Percentiles rank a stretch among this genome's conserved stretches.
phyloP scores from a whole-genome alignment of 495 filamentous ascomycete species.

The Neurospora pannonica region DNA sequence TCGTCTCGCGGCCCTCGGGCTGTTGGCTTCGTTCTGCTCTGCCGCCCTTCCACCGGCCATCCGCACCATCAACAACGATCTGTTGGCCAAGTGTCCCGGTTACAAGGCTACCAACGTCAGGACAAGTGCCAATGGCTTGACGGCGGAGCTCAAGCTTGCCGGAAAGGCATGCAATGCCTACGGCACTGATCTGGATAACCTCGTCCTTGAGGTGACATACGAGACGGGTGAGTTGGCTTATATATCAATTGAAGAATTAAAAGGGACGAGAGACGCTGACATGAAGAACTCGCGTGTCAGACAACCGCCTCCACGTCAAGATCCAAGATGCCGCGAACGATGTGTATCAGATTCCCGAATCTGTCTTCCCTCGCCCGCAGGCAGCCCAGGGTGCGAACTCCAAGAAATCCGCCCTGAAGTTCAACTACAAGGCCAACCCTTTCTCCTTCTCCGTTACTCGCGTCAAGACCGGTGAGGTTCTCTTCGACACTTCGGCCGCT shows the following conservation, averaged over 20 bases:
- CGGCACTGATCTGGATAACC: constrained; percentile 54
- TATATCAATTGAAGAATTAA: background rate
- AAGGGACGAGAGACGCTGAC: constrained; percentile 5
- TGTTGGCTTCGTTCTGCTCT: constrained; percentile 10
- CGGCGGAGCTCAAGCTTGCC: constrained; percentile 58
- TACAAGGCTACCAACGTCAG: constrained; percentile 61
- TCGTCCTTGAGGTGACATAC: constrained; percentile 65
- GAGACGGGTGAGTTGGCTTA: constrained; percentile 50
- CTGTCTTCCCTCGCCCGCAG: constrained; percentile 56
- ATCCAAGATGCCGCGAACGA: constrained; percentile 68
- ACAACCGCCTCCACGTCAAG: constrained; percentile 69
- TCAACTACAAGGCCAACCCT: constrained; percentile 54
- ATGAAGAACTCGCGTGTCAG: constrained; percentile 24
- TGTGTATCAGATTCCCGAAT: constrained; percentile 71
- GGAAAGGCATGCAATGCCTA: constrained; percentile 63
- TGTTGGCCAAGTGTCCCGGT: constrained; percentile 50
- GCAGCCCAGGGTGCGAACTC: constrained; percentile 9
- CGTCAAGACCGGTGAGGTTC: constrained; percentile 51
- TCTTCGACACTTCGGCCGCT: constrained; percentile 68
- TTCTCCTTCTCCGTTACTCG: constrained; percentile 72
- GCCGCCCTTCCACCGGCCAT: constrained; percentile 2
- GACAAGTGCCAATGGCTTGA: constrained; percentile 40
- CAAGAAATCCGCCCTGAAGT: constrained; percentile 45
- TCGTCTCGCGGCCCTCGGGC: constrained; percentile 8
- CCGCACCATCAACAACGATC: constrained; percentile 9